These are phyloP conservation scores for Penicillium hordei DNA, from an alignment of 2,329 filamentous ascomycete species.

Conservation along the genomic window DNA sequence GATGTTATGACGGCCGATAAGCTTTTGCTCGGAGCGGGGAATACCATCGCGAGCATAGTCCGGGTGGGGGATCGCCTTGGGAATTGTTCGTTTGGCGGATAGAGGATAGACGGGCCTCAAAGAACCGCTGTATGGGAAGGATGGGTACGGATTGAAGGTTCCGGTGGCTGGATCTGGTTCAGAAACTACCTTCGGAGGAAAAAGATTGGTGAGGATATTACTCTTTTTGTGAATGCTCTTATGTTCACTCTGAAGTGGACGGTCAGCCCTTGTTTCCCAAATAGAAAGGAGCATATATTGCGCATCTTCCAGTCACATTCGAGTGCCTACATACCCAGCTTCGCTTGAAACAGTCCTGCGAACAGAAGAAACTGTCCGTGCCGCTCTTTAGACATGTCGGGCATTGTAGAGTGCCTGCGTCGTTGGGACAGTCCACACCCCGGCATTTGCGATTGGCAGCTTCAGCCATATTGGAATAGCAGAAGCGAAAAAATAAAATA, in stretches of 20 bases:
- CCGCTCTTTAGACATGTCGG: conserved; percentile 91
- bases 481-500: not conserved
- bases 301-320: conserved; percentile 30
- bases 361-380: conserved; percentile 93
- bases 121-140: conserved; percentile 76
- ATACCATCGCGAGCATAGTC: conserved; percentile 88
- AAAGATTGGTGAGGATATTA: conserved; percentile 69
- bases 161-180: conserved; percentile 88
- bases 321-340: conserved; percentile 75
- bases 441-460: conserved; percentile 58
- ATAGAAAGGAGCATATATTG: conserved; percentile 7
- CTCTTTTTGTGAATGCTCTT: conserved; percentile 82
- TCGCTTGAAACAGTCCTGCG: conserved; percentile 97
- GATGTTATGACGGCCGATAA: conserved; percentile 75
- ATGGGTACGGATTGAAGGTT: conserved; percentile 87
- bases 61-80: conserved; percentile 76
- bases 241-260: conserved; percentile 65
- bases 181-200: conserved; percentile 81
- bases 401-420: conserved; percentile 83
- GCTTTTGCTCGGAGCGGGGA: conserved; percentile 62
- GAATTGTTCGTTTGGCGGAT: conserved; percentile 69
- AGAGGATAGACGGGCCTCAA: conserved; percentile 86
- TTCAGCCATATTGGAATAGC: conserved; percentile 23
- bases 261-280: conserved; percentile 16
- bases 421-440: conserved; percentile 80